Conservation (phyloP, 1,284 basidiomycete species). For the Xerocomus minutiporus region DNA sequence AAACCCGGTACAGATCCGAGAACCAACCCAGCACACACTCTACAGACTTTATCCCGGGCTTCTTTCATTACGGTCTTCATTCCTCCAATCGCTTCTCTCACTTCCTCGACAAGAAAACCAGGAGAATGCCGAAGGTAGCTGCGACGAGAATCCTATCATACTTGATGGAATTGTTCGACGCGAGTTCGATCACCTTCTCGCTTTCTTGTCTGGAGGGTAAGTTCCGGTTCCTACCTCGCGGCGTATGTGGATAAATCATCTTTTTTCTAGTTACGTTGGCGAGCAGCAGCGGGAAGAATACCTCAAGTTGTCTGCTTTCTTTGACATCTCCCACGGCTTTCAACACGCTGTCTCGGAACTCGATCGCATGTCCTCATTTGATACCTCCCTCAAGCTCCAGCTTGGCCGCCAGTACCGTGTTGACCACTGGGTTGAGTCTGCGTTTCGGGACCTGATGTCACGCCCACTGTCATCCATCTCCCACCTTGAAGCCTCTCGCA, state of each 20-base stretch:
- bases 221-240: not conserved
- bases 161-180: not conserved
- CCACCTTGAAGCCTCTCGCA: not conserved
- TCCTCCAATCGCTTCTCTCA: constrained; percentile 5
- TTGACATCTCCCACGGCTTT: constrained; percentile 3
- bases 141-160: constrained; percentile 10
- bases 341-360: constrained; percentile 4
- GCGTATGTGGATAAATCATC: not conserved
- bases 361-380: not conserved
- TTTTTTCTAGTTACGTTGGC: constrained; percentile 1
- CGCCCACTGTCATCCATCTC: constrained; percentile 1
- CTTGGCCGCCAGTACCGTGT: constrained; percentile 5
- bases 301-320: constrained; percentile 7
- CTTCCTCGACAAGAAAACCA: not conserved
- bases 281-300: not conserved
- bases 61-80: constrained; percentile 1
- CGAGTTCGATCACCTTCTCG: constrained; percentile 11
- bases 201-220: constrained; percentile 5
- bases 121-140: not conserved
- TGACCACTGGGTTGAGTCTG: constrained; percentile 3
- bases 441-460: constrained; percentile 3
- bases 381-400: constrained; percentile 4
- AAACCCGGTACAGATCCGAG: not conserved
- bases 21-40: not conserved
- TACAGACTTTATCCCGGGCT: constrained; percentile 9